Base-by-base conservation (phyloP, 441 rosid genomes). In the Pelargonium fulgidum region DNA sequence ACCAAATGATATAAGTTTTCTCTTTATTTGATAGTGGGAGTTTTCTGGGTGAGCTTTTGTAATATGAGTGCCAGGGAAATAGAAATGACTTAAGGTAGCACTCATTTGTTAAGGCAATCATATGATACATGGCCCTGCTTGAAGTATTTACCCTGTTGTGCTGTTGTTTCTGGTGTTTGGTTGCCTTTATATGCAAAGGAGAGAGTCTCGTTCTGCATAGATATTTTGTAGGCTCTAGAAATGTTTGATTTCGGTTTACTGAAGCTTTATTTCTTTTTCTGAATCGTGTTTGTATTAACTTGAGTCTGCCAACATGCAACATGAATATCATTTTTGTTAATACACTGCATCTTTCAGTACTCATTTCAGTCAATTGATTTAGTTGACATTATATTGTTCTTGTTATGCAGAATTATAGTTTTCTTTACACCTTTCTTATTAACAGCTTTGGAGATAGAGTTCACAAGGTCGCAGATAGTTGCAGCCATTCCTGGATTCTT, bases 401-500 rank as follows among this genome's bases (percentile, higher is more conserved):
- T 67, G 76, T 78, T 39, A 81, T 81, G 82, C 81, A 75, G 78
- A 81, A 70, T 82, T 70, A 79, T 77, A 29, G 75, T 75, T 78
- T 79, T 76, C 75, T 73, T 75, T 79, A 67, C 62, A 47, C 76
- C 41, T 83, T 82, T 85, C 71, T 79, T 78, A 64, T 50, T 2
- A 70, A 77, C 92, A 93, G 99, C 97, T 81, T 73, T 93, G 85
- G 95, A 93, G 84, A 81, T 93, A 70, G 97, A 91, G 83, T 89
- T 93, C 85, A 89, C 97, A 62, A 88, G 84, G 81, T 91, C 99
- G 66, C 97, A 93, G 81, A 78, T 91, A 5, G 69, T 93, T 69
- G 97, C 99, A 4, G 93, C 90, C 47, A 89, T 91, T 77, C 99
- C 99, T 69, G 99, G 99, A 78, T 77, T 86, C 62, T 89, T 91